These are phyloP conservation scores for Curvularia lunata DNA, from an alignment of 2,329 filamentous ascomycete genomes.

Conservation along the genomic window DNA sequence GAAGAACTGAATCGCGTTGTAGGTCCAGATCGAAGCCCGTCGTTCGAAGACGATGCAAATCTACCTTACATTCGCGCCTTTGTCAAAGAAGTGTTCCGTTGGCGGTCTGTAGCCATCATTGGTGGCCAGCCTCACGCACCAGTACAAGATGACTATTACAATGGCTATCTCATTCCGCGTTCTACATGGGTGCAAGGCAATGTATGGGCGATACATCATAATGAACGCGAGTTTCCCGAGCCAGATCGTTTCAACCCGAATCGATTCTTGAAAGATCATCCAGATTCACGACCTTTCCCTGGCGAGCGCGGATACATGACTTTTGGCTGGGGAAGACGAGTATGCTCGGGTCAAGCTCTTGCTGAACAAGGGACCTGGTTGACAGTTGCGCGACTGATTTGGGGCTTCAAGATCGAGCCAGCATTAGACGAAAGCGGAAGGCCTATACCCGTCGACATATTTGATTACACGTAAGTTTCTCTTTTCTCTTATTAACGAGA, in stretches of 20 bases:
- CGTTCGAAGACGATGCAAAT: constrained; percentile 39
- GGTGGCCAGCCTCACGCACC: constrained; percentile 48
- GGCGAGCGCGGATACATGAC: constrained; percentile 60
- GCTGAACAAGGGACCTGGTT: constrained; percentile 68
- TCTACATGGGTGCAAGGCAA: constrained; percentile 50
- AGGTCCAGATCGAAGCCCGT: constrained; percentile 43
- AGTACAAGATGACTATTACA: constrained; percentile 45
- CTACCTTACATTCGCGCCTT: constrained; percentile 50
- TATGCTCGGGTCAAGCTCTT: constrained; percentile 65
- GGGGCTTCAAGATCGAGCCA: constrained; percentile 62
- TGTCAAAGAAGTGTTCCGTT: constrained; percentile 46
- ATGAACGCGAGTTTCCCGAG: constrained; percentile 47
- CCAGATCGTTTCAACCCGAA: constrained; percentile 49
- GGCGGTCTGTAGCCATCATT: constrained; percentile 45
- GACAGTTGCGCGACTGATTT: constrained; percentile 62
- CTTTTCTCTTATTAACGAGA: not conserved
- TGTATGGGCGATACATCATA: constrained; percentile 52
- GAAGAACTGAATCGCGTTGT: constrained; percentile 45
- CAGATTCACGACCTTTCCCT: constrained; percentile 40
- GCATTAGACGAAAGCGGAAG: constrained; percentile 52
- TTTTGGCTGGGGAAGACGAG: constrained; percentile 63
- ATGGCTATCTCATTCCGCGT: constrained; percentile 50
- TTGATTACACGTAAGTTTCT: constrained; percentile 58
- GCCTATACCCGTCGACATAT: constrained; percentile 62
- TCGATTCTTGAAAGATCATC: constrained; percentile 36